phyloP scores from a whole-genome alignment of 768 basidiomycete genomes.

The Lentinula boryana region DNA sequence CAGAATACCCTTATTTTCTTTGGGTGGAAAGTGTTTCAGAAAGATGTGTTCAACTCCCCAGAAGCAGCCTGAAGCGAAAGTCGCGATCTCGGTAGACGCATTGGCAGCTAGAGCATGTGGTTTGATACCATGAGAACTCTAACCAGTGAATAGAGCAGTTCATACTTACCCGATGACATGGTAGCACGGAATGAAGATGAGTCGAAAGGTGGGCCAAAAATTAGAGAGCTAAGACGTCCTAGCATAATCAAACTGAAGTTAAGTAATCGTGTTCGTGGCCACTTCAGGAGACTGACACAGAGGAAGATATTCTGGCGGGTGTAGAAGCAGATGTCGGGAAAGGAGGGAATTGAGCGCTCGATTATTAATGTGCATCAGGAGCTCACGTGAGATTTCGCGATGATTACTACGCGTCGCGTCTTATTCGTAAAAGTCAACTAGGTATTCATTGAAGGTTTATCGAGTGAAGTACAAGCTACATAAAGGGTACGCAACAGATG shows the following conservation, averaged over 20 bases:
- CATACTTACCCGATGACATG: slow-evolving; percentile 33
- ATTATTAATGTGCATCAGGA: neutral
- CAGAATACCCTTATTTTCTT: slow-evolving; percentile 67
- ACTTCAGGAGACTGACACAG: neutral
- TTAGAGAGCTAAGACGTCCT: slow-evolving; percentile 16
- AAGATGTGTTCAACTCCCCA: slow-evolving; percentile 89
- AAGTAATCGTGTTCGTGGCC: neutral
- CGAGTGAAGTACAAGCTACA: neutral
- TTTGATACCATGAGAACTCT: neutral
- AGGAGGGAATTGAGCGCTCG: neutral
- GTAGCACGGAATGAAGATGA: slow-evolving; percentile 30
- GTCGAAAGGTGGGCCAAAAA: slow-evolving; percentile 23
- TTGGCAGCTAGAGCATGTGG: neutral
- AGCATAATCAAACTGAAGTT: slow-evolving; percentile 16
- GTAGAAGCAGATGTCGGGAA: neutral
- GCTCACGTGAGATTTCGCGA: neutral
- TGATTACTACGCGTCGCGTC: too few relatives aligned
- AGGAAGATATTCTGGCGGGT: neutral
- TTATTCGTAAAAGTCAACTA: neutral
- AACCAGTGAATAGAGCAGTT: neutral
- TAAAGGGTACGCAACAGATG: neutral
- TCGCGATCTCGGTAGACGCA: slow-evolving; percentile 31
- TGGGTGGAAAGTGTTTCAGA: slow-evolving; percentile 67
- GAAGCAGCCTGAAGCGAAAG: slow-evolving; percentile 64
- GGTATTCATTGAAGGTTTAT: neutral